Base-by-base conservation (phyloP, 2,329 filamentous ascomycete genomes). In the Ophiostoma sp. region DNA sequence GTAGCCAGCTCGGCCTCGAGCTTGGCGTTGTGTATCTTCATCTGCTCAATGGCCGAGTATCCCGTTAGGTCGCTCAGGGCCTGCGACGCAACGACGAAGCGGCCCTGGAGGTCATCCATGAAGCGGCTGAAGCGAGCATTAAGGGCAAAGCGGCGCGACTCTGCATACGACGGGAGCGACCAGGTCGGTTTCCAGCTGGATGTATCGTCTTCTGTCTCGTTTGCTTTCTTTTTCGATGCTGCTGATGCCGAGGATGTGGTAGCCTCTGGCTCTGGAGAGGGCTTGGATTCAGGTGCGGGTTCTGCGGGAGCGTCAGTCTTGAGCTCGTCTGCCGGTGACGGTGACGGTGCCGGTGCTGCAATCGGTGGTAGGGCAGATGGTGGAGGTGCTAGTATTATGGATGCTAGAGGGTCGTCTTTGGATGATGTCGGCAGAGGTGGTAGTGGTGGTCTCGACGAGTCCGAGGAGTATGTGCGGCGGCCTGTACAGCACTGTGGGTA, bases 1-100 rank as follows among this genome's bases (percentile, higher is more conserved):
- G 80, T 78, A 27, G 81, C 81, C 39, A 91, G 86, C 54, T 82
- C 82, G 11, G 78, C 73, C 77, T 92, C 91, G 72, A 89, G 90
- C 31, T 81, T 79, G 20, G 88, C 84, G 79, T 98, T 98, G 71
- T 91, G 87, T 11, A 83, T 81, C 78, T 97, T 96, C 74, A 99
- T 86, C 33, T 87, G 83, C 79, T 97, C 94, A 78, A 99, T 98
- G 62, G 90, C 89, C 0, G 91, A 91, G 82, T 98, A 99, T 74
- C 95, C 95, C 2, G 95, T 99, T 69, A 97, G 87, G 76, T 94
- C 92, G 80, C 97, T 99, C 79, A 99, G 87, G 71, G 91, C 90
- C 78, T 95, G 92, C 1, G 92, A 92, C 4, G 94, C 94, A 68
- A 90, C 86, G 73, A 97, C 90, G 65, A 96, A 85, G 75, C 94